phyloP scores from a whole-genome alignment of 2,329 filamentous ascomycete genomes.

The Golovinomyces cichoracearum region DNA sequence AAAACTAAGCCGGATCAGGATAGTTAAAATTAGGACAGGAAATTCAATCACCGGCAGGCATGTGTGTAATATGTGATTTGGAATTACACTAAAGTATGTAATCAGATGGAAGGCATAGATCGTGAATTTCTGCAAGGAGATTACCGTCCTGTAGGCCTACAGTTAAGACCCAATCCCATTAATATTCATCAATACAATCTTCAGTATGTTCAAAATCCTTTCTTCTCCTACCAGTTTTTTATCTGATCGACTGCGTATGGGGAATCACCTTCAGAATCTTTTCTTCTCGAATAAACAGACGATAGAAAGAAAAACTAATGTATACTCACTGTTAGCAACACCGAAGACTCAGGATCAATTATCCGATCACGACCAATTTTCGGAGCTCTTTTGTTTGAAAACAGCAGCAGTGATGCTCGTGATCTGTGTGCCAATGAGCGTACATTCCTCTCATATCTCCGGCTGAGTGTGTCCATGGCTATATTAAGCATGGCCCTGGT shows the following conservation, averaged over 20 bases:
- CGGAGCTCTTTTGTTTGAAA: slow-evolving; percentile 37
- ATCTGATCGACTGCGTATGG: too few species aligned
- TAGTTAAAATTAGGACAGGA: too few species aligned
- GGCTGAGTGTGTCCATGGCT: slow-evolving; percentile 35
- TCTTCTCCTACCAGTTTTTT: too few species aligned
- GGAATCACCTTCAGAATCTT: too few species aligned
- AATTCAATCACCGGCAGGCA: too few species aligned
- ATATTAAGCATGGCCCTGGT: slow-evolving; percentile 76
- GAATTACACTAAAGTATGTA: too few species aligned
- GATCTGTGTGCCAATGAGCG: slow-evolving; percentile 29
- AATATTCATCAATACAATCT: slow-evolving; percentile 5
- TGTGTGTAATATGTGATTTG: too few species aligned
- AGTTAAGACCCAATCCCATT: slow-evolving; percentile 20
- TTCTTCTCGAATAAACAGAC: not conserved
- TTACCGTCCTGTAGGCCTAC: slow-evolving; percentile 27
- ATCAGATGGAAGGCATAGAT: too few species aligned
- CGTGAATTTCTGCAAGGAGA: too few species aligned
- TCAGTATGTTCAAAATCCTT: not conserved
- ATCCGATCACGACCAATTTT: slow-evolving; percentile 15
- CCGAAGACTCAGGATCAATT: not conserved
- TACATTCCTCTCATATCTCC: slow-evolving; percentile 11
- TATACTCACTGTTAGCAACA: not conserved
- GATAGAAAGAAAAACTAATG: not conserved
- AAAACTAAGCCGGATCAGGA: too few species aligned
- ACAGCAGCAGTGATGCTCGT: slow-evolving; percentile 35